Evolutionary conservation across 2,329 filamentous ascomycete genomes (phyloP).

Genomic region (Ceratocystis ficicola): DNA sequence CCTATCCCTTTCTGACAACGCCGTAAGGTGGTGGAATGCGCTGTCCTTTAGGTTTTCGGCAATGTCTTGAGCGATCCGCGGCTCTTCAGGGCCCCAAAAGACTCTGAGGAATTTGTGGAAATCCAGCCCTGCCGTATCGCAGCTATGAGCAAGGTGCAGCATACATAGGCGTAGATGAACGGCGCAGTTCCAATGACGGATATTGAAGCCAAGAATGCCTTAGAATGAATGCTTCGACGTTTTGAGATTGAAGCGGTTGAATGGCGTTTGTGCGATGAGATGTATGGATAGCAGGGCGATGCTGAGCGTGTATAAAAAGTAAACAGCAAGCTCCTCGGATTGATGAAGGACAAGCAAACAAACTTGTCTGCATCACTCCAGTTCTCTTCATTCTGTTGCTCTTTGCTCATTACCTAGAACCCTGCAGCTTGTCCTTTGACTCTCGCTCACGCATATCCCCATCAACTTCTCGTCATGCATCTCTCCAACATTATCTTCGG

Average conservation of each 20-base stretch:
- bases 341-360: background rate
- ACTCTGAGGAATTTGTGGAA: background rate
- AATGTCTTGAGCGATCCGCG: constrained; percentile 2
- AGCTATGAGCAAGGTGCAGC: no score
- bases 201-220: background rate
- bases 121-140: background rate
- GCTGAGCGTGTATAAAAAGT: background rate
- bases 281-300: background rate
- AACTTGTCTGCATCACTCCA: background rate
- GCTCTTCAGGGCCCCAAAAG: no score
- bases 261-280: background rate
- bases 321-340: background rate
- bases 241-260: background rate
- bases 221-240: background rate
- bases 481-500: background rate
- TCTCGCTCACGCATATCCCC: background rate
- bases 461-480: background rate
- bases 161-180: background rate
- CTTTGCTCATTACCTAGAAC: background rate
- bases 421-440: background rate
- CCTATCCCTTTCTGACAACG: background rate
- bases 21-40: background rate
- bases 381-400: background rate
- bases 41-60: background rate
- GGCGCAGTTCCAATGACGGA: background rate